phyloP scores from a whole-genome alignment of 345 rosid species.

The Hevea brasiliensis region DNA sequence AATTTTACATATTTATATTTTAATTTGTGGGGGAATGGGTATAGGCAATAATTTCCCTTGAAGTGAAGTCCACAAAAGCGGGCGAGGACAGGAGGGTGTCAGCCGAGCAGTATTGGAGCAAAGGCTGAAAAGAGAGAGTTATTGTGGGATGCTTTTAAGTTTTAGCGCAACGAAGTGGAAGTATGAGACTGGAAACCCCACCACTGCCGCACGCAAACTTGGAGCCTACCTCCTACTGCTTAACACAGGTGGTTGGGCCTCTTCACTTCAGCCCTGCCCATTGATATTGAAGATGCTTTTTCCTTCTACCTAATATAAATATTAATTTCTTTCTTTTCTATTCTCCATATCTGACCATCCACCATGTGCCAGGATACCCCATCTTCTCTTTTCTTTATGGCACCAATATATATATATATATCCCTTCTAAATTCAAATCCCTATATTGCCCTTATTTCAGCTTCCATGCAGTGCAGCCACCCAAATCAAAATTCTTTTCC shows the following conservation, averaged over 20 bases:
- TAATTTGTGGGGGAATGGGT: too few relatives aligned
- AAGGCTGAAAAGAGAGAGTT: not conserved
- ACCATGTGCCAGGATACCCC: constrained; percentile 61
- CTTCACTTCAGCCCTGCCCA: too few relatives aligned
- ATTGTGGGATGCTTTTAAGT: constrained; percentile 22
- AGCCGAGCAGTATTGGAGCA: too few relatives aligned
- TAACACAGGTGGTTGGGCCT: too few relatives aligned
- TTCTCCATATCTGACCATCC: constrained; percentile 28
- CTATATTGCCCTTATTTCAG: constrained; percentile 8
- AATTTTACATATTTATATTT: too few relatives aligned
- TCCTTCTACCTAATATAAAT: too few relatives aligned
- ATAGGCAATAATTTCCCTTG: too few relatives aligned
- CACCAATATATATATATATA: constrained; percentile 33
- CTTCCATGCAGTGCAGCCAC: not conserved
- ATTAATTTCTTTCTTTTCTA: too few relatives aligned
- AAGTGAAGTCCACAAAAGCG: too few relatives aligned
- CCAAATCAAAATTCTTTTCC: constrained; percentile 7
- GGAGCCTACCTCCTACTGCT: not conserved
- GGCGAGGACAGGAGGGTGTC: too few relatives aligned
- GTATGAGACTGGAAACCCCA: constrained; percentile 19
- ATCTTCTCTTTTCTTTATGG: constrained; percentile 14
- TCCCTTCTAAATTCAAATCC: constrained; percentile 24
- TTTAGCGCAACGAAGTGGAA: constrained; percentile 22
- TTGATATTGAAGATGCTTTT: too few relatives aligned
- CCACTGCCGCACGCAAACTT: constrained; percentile 31